Percentiles rank a stretch among this genome's conserved stretches.
Conservation (phyloP, 805 yeast species). For the Ogataea populi-albae region DNA sequence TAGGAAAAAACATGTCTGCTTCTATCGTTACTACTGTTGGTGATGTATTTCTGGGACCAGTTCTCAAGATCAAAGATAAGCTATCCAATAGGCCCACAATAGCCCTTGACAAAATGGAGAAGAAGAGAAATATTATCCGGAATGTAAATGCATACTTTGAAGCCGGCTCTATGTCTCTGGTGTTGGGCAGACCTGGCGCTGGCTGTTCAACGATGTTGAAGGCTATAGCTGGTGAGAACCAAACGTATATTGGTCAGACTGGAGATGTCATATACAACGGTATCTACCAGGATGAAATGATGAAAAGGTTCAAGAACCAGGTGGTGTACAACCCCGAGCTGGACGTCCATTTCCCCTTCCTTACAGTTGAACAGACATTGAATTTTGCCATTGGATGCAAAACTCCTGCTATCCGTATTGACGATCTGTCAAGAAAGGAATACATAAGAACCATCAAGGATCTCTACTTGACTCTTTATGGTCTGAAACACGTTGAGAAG, state of each 20-base stretch:
- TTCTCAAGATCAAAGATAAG: conserved; percentile 12
- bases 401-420: conserved; percentile 49
- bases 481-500: conserved; percentile 56
- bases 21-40: conserved; percentile 43
- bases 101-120: conserved; percentile 11
- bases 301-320: conserved; percentile 43
- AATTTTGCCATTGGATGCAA: conserved; percentile 54
- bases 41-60: conserved; percentile 37
- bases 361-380: conserved; percentile 54
- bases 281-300: conserved; percentile 44
- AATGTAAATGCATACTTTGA: conserved; percentile 28
- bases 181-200: conserved; percentile 59
- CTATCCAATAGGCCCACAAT: conserved; percentile 8
- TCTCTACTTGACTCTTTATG: conserved; percentile 50
- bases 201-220: conserved; percentile 59
- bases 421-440: conserved; percentile 37
- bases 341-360: conserved; percentile 55
- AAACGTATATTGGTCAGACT: conserved; percentile 34
- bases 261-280: conserved; percentile 51
- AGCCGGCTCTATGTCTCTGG: conserved; percentile 55
- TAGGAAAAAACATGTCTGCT: conserved; percentile 48
- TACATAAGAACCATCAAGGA: conserved; percentile 45
- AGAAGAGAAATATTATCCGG: conserved; percentile 25
- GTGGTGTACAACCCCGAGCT: conserved; percentile 55
- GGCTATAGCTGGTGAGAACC: conserved; percentile 44